Conservation (phyloP, 108 stramenopile species). For the Conticribra weissflogii region DNA sequence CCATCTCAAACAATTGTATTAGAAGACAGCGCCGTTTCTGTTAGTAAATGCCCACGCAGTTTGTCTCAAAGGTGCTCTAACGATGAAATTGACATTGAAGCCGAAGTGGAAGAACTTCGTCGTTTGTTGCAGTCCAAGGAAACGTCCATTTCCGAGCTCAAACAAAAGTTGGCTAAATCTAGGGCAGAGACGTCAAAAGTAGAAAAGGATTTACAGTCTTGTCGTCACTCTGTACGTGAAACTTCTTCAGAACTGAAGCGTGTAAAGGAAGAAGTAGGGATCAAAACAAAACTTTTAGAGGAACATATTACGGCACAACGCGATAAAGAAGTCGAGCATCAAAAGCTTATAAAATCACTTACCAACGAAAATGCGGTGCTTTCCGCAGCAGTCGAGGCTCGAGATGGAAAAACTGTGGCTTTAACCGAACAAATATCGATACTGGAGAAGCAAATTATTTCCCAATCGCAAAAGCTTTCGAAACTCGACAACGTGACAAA, state of each 20-base stretch:
- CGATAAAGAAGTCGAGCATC: constrained; percentile 31
- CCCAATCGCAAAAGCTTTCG: constrained; percentile 19
- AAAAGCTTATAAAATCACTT: constrained; percentile 59
- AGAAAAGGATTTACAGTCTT: constrained; percentile 32
- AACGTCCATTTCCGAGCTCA: constrained; percentile 32
- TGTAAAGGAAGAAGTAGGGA: constrained; percentile 19
- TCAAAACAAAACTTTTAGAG: constrained; percentile 24
- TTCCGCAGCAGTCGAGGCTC: constrained; percentile 70
- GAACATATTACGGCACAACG: constrained; percentile 14
- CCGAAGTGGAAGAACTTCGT: constrained; percentile 48
- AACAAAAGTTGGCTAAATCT: constrained; percentile 17
- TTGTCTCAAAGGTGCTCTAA: constrained; percentile 4
- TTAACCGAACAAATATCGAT: constrained; percentile 43
- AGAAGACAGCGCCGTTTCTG: not conserved
- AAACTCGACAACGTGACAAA: constrained; percentile 5
- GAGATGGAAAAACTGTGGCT: constrained; percentile 71
- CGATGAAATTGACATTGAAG: constrained; percentile 24
- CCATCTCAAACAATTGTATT: not conserved
- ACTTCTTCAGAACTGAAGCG: constrained; percentile 22
- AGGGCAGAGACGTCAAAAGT: constrained; percentile 24
- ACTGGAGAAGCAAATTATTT: constrained; percentile 30
- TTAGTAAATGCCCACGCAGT: not conserved
- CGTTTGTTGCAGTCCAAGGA: constrained; percentile 47
- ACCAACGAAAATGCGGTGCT: constrained; percentile 84
- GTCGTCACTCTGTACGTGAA: constrained; percentile 10